Conservation (phyloP, 352 stramenopile genomes). For the Globisporangium nodosum region DNA sequence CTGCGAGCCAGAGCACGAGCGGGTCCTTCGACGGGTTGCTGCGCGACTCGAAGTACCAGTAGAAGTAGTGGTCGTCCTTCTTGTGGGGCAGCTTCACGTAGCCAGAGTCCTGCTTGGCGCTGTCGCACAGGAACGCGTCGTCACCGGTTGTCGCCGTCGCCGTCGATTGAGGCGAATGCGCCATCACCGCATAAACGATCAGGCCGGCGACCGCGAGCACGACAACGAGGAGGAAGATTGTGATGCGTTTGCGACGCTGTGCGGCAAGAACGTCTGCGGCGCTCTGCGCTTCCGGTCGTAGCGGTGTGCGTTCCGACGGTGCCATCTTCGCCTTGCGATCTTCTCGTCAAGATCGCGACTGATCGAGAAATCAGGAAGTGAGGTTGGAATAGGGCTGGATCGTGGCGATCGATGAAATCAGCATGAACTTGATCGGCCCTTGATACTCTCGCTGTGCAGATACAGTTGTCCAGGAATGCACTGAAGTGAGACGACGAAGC, state of each 20-base stretch:
- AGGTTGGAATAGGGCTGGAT: too few relatives aligned
- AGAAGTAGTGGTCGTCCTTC: constrained; percentile 42
- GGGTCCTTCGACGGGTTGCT: too few relatives aligned
- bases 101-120: constrained; percentile 17
- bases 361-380: too few relatives aligned
- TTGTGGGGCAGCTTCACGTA: constrained; percentile 34
- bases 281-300: constrained; percentile 5
- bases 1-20: constrained; percentile 31
- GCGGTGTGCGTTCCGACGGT: constrained; percentile 4
- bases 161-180: neutral
- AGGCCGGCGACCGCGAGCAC: neutral
- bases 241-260: constrained; percentile 4
- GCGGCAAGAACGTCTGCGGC: neutral
- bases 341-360: too few relatives aligned
- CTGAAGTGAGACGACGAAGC: too few relatives aligned
- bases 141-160: neutral
- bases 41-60: constrained; percentile 38
- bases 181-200: neutral
- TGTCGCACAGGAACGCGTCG: constrained; percentile 14
- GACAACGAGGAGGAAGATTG: neutral
- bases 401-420: too few relatives aligned
- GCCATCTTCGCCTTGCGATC: neutral
- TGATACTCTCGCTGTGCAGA: too few relatives aligned
- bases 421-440: too few relatives aligned
- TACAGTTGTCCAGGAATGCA: too few relatives aligned